Percentiles rank a stretch among this genome's conserved stretches.
phyloP scores from a whole-genome alignment of 768 basidiomycete genomes.

The Rhizopogon rudus region DNA sequence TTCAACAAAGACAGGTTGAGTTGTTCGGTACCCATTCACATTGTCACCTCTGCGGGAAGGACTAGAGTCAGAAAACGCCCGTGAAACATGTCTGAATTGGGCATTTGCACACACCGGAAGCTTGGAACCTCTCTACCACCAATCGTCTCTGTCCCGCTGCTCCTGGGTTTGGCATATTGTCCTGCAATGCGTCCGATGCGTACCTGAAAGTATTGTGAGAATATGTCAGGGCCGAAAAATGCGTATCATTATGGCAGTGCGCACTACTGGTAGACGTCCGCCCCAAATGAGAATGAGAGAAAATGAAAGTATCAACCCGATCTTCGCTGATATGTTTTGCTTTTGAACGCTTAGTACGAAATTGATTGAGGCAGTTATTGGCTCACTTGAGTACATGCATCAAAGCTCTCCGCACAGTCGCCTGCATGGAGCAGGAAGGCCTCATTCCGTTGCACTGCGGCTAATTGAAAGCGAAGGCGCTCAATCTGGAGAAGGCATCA shows the following conservation, averaged over 20 bases:
- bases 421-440: slow-evolving; percentile 96
- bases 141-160: slow-evolving; percentile 75
- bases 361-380: slow-evolving; percentile 7
- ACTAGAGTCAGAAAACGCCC: not conserved
- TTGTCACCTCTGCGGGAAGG: slow-evolving; percentile 76
- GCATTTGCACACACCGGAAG: slow-evolving; percentile 60
- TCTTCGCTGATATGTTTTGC: slow-evolving; percentile 86
- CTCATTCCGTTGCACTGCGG: slow-evolving; percentile 76
- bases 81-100: not conserved
- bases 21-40: slow-evolving; percentile 70
- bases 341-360: slow-evolving; percentile 24
- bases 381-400: slow-evolving; percentile 81
- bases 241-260: slow-evolving; percentile 17
- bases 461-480: slow-evolving; percentile 74
- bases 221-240: not conserved
- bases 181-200: slow-evolving; percentile 92
- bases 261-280: slow-evolving; percentile 85
- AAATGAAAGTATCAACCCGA: slow-evolving; percentile 90
- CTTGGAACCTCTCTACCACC: slow-evolving; percentile 74
- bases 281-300: slow-evolving; percentile 95
- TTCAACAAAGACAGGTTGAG: not conserved
- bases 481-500: slow-evolving; percentile 53
- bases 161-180: slow-evolving; percentile 93
- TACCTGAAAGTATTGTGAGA: slow-evolving; percentile 37
- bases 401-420: slow-evolving; percentile 96